phyloP scores from a whole-genome alignment of 306 rosid genomes.

The Adenanthera pavonina region DNA sequence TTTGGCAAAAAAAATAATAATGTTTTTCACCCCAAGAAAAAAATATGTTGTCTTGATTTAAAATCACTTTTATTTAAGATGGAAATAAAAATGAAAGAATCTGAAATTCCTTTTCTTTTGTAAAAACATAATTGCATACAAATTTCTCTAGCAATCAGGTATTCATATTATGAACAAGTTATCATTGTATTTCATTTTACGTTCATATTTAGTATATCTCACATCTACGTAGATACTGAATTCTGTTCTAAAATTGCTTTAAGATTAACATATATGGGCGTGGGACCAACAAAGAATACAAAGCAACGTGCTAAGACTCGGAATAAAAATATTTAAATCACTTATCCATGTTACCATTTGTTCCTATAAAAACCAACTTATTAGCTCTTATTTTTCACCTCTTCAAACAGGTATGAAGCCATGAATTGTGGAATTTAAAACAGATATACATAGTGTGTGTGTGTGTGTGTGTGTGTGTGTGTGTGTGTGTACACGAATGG shows the following conservation, averaged over 20 bases:
- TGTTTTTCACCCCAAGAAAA: no score
- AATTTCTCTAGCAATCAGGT: not conserved
- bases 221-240: no score
- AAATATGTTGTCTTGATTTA: not conserved
- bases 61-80: no score
- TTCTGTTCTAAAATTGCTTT: not conserved
- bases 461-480: not conserved
- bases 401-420: not conserved
- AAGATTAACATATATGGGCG: not conserved
- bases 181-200: not conserved
- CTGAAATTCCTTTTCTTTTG: not conserved
- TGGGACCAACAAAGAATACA: not conserved
- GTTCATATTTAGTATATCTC: no score
- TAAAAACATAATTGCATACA: not conserved
- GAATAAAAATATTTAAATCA: not conserved
- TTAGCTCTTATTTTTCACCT: not conserved
- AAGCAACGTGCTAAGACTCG: not conserved
- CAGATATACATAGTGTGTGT: not conserved
- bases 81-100: no score
- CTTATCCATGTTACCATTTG: not conserved
- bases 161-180: not conserved
- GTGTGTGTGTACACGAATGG: conserved; percentile 2
- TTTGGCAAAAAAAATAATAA: no score
- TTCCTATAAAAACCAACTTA: not conserved
- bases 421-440: not conserved